phyloP scores from a whole-genome alignment of 192 early-diverging fungal species.

The Geranomyces michiganensis region DNA sequence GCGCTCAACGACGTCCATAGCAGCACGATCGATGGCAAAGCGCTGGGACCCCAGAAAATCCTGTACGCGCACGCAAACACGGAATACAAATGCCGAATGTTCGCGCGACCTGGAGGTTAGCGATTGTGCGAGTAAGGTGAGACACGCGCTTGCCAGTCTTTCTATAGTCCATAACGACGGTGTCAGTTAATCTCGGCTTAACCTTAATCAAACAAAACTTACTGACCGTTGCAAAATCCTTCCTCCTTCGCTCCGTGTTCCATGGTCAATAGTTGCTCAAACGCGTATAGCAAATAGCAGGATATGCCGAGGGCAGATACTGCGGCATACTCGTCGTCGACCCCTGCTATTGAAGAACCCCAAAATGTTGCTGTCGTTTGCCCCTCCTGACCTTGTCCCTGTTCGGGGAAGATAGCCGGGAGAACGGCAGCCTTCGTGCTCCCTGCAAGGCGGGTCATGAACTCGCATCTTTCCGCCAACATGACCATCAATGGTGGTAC shows the following conservation, averaged over 20 bases:
- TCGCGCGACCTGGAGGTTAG: slow-evolving; percentile 1
- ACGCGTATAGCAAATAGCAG: slow-evolving; percentile 13
- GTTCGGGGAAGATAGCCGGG: slow-evolving; percentile 9
- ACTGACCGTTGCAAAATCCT: not conserved
- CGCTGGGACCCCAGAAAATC: not conserved
- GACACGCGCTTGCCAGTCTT: slow-evolving; percentile 4
- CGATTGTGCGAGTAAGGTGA: slow-evolving; percentile 14
- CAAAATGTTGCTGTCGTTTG: not conserved
- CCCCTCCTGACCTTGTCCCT: no score
- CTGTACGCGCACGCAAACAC: slow-evolving; percentile 12
- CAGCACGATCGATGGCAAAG: not conserved
- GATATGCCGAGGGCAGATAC: slow-evolving; percentile 10
- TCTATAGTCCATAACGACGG: slow-evolving; percentile 5
- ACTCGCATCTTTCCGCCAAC: slow-evolving; percentile 10
- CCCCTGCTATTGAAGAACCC: slow-evolving; percentile 5
- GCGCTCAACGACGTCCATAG: not conserved
- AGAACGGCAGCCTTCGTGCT: not conserved
- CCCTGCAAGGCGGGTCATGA: not conserved
- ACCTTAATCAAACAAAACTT: not conserved
- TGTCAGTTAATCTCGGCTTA: not conserved
- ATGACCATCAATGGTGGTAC: slow-evolving; percentile 13
- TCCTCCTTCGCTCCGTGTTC: not conserved
- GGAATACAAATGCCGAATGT: slow-evolving; percentile 19
- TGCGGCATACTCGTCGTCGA: slow-evolving; percentile 13
- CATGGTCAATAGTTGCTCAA: not conserved